Evolutionary conservation across 2,329 filamentous ascomycete genomes (phyloP).

Genomic region (Aureobasidium musti): DNA sequence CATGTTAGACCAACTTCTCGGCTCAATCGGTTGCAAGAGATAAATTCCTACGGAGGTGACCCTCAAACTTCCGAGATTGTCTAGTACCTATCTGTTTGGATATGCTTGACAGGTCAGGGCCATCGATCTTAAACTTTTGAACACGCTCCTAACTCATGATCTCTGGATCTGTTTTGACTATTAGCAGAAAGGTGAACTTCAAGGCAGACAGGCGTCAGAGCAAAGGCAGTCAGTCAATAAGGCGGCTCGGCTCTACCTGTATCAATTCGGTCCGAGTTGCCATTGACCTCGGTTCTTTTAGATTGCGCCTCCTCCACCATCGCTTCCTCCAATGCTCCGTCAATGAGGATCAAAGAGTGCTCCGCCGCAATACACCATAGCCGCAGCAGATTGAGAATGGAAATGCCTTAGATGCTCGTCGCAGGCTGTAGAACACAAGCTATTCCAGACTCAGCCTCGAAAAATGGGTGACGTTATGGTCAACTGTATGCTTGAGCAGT

Average conservation of each 20-base stretch:
- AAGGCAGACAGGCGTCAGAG: neutral
- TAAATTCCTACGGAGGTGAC: neutral
- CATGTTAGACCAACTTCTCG: neutral
- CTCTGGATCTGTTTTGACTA: too few relatives aligned
- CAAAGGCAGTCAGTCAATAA: neutral
- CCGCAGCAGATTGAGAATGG: neutral
- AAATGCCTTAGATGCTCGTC: neutral
- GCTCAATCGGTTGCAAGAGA: neutral
- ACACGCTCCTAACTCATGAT: neutral
- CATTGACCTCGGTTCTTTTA: neutral
- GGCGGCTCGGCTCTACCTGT: neutral
- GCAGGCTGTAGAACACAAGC: neutral
- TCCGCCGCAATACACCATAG: neutral
- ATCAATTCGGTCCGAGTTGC: neutral
- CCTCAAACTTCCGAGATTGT: neutral
- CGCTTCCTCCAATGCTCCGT: neutral
- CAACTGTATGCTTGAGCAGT: conserved; percentile 9
- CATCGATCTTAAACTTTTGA: neutral
- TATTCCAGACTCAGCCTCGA: neutral
- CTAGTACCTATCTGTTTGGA: neutral
- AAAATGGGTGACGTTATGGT: neutral
- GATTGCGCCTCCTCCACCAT: neutral
- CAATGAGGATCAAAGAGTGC: neutral
- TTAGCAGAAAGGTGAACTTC: neutral
- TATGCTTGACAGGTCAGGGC: neutral